Conservation (phyloP, 768 basidiomycete species). For the Leucogyrophana mollusca region DNA sequence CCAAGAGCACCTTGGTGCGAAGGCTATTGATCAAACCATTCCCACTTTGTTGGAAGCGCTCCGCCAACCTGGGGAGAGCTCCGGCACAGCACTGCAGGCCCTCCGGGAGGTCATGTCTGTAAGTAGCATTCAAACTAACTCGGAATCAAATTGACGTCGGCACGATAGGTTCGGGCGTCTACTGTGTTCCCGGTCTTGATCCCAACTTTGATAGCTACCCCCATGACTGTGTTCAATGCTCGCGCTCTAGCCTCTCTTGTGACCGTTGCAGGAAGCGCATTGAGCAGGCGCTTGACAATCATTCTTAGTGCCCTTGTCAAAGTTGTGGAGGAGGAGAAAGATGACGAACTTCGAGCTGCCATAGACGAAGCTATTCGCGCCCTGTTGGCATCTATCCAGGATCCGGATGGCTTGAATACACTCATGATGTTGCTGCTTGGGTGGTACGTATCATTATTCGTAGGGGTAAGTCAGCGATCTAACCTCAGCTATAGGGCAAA, state of each 20-base stretch:
- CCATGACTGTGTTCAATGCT: conserved; percentile 95
- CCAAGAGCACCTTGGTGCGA: conserved; percentile 88
- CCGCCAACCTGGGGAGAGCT: conserved; percentile 87
- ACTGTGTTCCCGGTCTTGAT: conserved; percentile 98
- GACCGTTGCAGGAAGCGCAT: conserved; percentile 87
- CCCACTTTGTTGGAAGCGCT: conserved; percentile 93
- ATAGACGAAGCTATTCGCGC: conserved; percentile 75
- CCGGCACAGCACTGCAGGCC: conserved; percentile 94
- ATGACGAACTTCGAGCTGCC: conserved; percentile 69
- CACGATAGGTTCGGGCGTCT: conserved; percentile 76
- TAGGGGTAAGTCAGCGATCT: no score
- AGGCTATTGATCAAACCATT: conserved; percentile 95
- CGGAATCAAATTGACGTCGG: conserved; percentile 2
- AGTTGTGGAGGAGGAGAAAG: conserved; percentile 64
- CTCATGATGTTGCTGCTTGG: conserved; percentile 86
- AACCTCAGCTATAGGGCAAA: conserved; percentile 65
- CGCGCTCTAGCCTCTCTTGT: conserved; percentile 88
- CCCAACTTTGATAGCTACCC: conserved; percentile 85
- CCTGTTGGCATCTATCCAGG: conserved; percentile 74
- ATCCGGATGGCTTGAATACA: conserved; percentile 86
- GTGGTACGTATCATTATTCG: conserved; percentile 56
- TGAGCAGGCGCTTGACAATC: conserved; percentile 78
- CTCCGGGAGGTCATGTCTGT: conserved; percentile 93
- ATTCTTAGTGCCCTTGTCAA: conserved; percentile 81
- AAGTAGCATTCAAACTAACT: conserved; percentile 26